Evolutionary conservation across 305 asterid genomes (phyloP).

Genomic region (Solanum chacoense): DNA sequence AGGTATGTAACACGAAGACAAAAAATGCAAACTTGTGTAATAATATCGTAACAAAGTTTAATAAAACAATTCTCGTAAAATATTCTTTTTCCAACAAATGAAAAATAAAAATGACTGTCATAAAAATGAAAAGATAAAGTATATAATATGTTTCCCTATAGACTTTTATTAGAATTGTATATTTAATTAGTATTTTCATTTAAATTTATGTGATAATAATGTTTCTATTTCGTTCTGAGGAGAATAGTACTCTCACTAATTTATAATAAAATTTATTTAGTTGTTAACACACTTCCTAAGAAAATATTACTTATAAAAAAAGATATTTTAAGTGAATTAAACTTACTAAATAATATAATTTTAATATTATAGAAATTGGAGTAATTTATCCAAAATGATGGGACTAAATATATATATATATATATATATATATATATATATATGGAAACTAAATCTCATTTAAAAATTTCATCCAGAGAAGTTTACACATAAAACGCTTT

Average conservation of each 20-base stretch:
- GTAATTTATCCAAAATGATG: background rate
- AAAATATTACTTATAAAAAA: background rate
- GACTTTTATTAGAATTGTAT: background rate
- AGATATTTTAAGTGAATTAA: background rate
- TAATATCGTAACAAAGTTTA: background rate
- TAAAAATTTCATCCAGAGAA: background rate
- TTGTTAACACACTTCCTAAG: background rate
- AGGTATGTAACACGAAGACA: background rate
- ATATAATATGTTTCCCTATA: background rate
- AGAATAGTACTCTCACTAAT: background rate
- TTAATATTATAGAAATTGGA: background rate
- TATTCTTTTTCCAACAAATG: background rate
- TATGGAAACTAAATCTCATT: no score
- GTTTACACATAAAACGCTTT: background rate
- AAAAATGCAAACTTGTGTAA: background rate
- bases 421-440: no score
- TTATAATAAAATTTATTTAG: background rate
- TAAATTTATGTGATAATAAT: background rate
- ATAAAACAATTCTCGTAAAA: background rate
- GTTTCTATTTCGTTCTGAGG: background rate
- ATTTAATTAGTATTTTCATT: background rate
- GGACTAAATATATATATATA: background rate
- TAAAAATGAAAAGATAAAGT: background rate
- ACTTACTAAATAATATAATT: background rate
- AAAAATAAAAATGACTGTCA: background rate